Evolutionary conservation across 805 yeast genomes (phyloP), one percentile per base, ranked within the genome.

Genomic region (Kodamaea lidongshanica): DNA sequence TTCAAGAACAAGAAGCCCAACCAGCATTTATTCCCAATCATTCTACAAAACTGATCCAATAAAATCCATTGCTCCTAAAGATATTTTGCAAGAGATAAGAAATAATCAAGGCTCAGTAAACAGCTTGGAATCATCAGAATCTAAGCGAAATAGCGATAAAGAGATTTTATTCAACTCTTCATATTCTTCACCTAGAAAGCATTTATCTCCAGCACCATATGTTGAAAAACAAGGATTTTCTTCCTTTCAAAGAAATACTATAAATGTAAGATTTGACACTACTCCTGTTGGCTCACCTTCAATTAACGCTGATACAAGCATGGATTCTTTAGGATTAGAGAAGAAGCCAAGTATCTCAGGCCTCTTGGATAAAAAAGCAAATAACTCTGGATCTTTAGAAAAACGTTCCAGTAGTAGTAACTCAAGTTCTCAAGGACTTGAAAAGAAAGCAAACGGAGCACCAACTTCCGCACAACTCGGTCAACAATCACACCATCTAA

Each of bases 191-290:
- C 82, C 82, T 10, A 59, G 78, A 44, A 54, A 79, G 36, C 74
- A 70, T 18, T 57, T 76, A 5, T 76, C 81, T 1, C 76, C 81
- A 3, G 67, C 67, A 1, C 66, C 66, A 2, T 40, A 63, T 52
- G 53, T 54, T 37, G 56, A 54, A 18, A 62, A 63, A 35, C 67
- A 73, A 1, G 80, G 79, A 12, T 55, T 78, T 47, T 70, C 87
- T 9, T 71, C 81, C 0, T 65, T 77, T 12, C 85, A 77, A 44
- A 62, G 76, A 41, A 77, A 74, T 44, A 44, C 54, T 4, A 48
- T 34, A 10, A 45, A 27, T 31, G 42, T 12, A 17, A 33, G 42
- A 23, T 37, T 31, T 12, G 48, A 40, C 6, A 39, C 34, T 12
- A 32, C 37, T 11, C 44, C 29, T 11, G 37, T 16, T 23, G 30